Percentiles rank a stretch among this genome's conserved stretches.
Evolutionary conservation across 495 filamentous ascomycete genomes (phyloP).

Genomic region (Neurospora africana): DNA sequence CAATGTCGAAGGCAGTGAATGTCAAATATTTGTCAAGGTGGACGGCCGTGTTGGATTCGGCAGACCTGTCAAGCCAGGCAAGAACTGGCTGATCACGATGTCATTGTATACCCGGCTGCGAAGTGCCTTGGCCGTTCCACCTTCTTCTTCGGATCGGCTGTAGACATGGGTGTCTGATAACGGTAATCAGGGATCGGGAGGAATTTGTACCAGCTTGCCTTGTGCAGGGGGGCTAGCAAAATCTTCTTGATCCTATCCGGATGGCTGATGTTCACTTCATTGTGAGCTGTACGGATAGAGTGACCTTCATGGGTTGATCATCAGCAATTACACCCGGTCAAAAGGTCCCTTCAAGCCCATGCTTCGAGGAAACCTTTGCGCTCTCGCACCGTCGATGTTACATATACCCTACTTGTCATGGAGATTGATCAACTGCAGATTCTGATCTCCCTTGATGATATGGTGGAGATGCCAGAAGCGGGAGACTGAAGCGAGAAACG

Average conservation of each 20-base stretch:
- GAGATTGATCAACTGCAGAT: not conserved
- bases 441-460: slow-evolving; percentile 3
- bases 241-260: slow-evolving; percentile 31
- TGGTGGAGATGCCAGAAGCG: slow-evolving; percentile 3
- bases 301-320: slow-evolving; percentile 16
- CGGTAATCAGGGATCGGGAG: slow-evolving; percentile 30
- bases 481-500: slow-evolving; percentile 1
- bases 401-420: slow-evolving; percentile 1
- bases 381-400: not conserved
- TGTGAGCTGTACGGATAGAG: slow-evolving; percentile 38
- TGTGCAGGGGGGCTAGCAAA: slow-evolving; percentile 15
- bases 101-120: slow-evolving; percentile 27
- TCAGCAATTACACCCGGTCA: not conserved
- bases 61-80: slow-evolving; percentile 20
- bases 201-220: slow-evolving; percentile 20
- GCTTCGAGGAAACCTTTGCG: not conserved
- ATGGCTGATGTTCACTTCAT: slow-evolving; percentile 40
- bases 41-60: slow-evolving; percentile 10
- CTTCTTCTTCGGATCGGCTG: slow-evolving; percentile 25
- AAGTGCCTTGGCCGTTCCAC: slow-evolving; percentile 26
- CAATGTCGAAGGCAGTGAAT: slow-evolving; percentile 27
- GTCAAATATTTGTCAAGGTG: slow-evolving; percentile 28
- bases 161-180: slow-evolving; percentile 35
- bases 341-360: not conserved
- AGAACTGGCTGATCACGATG: slow-evolving; percentile 21